phyloP scores from a whole-genome alignment of 805 yeast genomes.

The Candida ulmi region DNA sequence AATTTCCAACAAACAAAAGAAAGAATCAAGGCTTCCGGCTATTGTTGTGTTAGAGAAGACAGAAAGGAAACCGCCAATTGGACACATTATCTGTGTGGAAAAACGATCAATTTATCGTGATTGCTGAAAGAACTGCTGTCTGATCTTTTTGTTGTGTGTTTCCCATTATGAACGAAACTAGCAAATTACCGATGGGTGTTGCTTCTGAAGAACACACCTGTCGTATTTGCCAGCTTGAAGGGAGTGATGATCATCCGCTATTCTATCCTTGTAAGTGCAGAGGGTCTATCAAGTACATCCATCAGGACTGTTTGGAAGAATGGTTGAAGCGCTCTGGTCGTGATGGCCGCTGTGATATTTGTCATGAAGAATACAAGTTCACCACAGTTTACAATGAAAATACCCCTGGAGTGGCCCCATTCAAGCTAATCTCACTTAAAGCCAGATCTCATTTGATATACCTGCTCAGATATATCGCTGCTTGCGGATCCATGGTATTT shows the following conservation, averaged over 20 bases:
- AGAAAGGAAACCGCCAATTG: too few relatives aligned
- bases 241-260: slow-evolving; percentile 69
- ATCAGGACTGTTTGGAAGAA: slow-evolving; percentile 83
- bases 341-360: slow-evolving; percentile 76
- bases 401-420: slow-evolving; percentile 63
- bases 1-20: too few relatives aligned
- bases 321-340: slow-evolving; percentile 66
- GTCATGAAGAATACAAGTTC: slow-evolving; percentile 70
- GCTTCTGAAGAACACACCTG: slow-evolving; percentile 48
- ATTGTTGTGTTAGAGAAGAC: too few relatives aligned
- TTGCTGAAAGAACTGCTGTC: too few relatives aligned
- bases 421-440: slow-evolving; percentile 39
- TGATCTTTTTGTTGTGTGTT: too few relatives aligned
- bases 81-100: too few relatives aligned
- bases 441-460: slow-evolving; percentile 20
- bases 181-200: not conserved
- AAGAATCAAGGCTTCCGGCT: too few relatives aligned
- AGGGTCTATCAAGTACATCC: slow-evolving; percentile 90
- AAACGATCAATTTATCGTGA: too few relatives aligned
- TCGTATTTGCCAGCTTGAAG: slow-evolving; percentile 92
- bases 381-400: slow-evolving; percentile 56
- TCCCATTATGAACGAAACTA: too few relatives aligned
- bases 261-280: slow-evolving; percentile 90
- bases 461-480: slow-evolving; percentile 15
- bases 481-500: slow-evolving; percentile 29